phyloP scores from a whole-genome alignment of 2,329 filamentous ascomycete species.

The Monilinia laxa region DNA sequence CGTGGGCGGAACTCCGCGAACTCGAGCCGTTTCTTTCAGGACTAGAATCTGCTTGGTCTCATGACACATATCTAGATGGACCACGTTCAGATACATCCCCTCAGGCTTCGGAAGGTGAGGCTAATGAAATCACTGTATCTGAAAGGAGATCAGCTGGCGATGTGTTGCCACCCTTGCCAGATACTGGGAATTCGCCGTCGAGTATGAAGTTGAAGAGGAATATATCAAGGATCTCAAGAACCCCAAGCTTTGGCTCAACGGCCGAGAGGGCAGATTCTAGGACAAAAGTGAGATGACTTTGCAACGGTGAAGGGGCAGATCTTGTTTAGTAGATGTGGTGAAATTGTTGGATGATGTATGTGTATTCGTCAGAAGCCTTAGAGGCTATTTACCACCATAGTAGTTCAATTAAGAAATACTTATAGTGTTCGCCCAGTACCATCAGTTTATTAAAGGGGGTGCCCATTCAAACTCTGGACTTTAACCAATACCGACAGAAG shows the following conservation, averaged over 20 bases:
- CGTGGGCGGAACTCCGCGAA: conserved; percentile 51
- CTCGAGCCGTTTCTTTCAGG: conserved; percentile 52
- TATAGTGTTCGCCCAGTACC: neutral
- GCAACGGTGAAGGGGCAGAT: conserved; percentile 33
- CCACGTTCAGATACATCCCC: conserved; percentile 23
- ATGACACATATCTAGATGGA: conserved; percentile 52
- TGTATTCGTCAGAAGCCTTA: neutral
- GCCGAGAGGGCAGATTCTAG: conserved; percentile 37
- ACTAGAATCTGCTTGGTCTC: conserved; percentile 55
- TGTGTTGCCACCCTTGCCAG: conserved; percentile 40
- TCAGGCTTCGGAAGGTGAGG: conserved; percentile 3
- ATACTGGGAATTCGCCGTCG: conserved; percentile 27
- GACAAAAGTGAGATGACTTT: conserved; percentile 35
- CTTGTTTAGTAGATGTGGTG: conserved; percentile 35
- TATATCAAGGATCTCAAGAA: conserved; percentile 53
- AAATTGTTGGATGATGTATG: conserved; percentile 33
- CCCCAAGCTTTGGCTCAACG: conserved; percentile 47
- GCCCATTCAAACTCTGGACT: neutral
- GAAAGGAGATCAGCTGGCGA: conserved; percentile 46
- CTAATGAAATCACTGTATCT: neutral
- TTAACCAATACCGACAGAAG: neutral
- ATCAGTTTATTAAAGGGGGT: neutral
- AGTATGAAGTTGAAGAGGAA: conserved; percentile 48
- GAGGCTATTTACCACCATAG: conserved; percentile 21
- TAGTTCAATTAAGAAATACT: neutral